Conservation (phyloP, 257 asterid genomes). For the Solanum bulbocastanum region DNA sequence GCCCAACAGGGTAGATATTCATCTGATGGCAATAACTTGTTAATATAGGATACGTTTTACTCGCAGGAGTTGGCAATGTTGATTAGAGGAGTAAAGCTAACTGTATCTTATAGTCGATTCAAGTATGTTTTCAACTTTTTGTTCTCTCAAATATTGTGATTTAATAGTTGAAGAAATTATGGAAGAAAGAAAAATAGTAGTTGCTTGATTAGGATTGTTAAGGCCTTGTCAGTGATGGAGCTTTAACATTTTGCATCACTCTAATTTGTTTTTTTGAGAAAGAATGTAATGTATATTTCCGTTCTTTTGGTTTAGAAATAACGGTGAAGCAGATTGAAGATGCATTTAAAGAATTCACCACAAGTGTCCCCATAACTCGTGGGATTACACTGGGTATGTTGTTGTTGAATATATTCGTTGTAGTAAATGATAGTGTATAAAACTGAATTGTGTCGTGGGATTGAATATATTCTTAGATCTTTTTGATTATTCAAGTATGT, state of each 20-base stretch:
- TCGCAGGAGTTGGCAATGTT: neutral
- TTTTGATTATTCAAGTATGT: neutral
- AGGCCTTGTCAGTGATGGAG: neutral
- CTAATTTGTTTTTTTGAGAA: neutral
- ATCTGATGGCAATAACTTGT: too few species aligned
- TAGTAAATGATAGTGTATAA: too few species aligned
- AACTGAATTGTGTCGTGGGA: too few species aligned
- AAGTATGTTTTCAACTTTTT: neutral
- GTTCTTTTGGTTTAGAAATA: constrained; percentile 41
- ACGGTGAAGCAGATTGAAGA: constrained; percentile 87
- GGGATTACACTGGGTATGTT: too few species aligned
- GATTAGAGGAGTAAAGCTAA: neutral
- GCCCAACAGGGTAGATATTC: too few species aligned
- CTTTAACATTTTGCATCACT: neutral
- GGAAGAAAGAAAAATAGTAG: neutral
- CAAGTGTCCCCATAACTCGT: neutral
- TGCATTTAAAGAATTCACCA: constrained; percentile 76
- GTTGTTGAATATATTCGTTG: too few species aligned
- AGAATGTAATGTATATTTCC: neutral
- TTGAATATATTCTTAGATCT: too few species aligned
- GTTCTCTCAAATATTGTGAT: neutral
- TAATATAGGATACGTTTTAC: neutral
- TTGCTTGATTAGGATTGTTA: neutral
- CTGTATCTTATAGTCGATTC: neutral
- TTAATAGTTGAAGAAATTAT: neutral